Percentiles rank a stretch among this genome's conserved stretches.
Evolutionary conservation across 2,329 filamentous ascomycete species (phyloP).

Genomic region (Pyricularia pennisetigena): DNA sequence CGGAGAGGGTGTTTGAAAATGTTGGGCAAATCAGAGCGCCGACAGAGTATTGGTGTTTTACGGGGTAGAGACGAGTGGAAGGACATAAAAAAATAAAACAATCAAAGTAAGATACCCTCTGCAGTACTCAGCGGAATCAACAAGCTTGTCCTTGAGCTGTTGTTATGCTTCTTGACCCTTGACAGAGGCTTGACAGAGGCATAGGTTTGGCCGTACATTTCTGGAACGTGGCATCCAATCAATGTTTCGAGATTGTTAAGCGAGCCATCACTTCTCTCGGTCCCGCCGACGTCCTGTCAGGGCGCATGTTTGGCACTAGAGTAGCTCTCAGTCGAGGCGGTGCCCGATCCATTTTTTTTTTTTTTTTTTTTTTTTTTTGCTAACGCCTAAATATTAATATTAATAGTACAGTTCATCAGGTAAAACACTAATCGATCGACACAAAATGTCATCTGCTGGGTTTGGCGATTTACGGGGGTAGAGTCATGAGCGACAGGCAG

Average conservation of each 20-base stretch:
- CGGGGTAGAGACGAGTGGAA: not conserved
- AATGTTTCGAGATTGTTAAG: not conserved
- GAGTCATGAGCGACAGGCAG: not conserved
- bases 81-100: not conserved
- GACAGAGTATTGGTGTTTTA: not conserved
- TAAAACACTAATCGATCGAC: not conserved
- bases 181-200: not conserved
- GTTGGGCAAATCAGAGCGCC: not conserved
- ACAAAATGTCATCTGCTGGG: not conserved
- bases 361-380: too few relatives aligned
- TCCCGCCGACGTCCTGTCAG: not conserved
- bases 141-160: not conserved
- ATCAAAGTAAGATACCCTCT: not conserved
- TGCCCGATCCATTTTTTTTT: too few relatives aligned
- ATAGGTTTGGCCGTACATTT: not conserved
- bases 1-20: constrained; percentile 26
- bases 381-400: not conserved
- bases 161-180: not conserved
- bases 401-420: not conserved
- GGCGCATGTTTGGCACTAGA: not conserved
- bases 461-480: not conserved
- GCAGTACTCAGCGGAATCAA: not conserved
- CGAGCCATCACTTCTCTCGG: not conserved
- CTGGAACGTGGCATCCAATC: not conserved
- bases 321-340: not conserved